Conservation (phyloP, 495 filamentous ascomycete species). For the Zalerion maritima region DNA sequence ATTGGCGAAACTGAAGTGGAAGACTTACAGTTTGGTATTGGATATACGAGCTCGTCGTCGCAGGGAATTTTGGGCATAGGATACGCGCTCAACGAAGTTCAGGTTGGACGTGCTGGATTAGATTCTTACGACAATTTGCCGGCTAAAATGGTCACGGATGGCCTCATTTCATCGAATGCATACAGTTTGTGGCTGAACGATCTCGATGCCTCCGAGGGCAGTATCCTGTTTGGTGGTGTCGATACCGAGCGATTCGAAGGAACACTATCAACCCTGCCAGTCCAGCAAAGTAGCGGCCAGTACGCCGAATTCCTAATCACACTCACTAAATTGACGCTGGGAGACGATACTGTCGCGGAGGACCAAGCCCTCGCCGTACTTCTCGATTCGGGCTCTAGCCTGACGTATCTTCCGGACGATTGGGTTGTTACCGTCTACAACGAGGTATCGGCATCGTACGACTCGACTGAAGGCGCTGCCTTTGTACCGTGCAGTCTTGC, state of each 20-base stretch:
- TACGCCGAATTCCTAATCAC: constrained; percentile 74
- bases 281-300: constrained; percentile 42
- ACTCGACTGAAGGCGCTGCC: constrained; percentile 37
- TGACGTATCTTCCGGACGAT: constrained; percentile 70
- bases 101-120: constrained; percentile 45
- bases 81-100: constrained; percentile 71
- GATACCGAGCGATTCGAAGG: constrained; percentile 68
- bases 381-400: constrained; percentile 82
- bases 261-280: constrained; percentile 57
- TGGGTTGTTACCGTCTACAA: constrained; percentile 50
- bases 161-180: constrained; percentile 61
- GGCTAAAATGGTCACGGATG: constrained; percentile 51
- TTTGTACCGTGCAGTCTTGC: constrained; percentile 61
- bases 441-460: constrained; percentile 49
- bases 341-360: constrained; percentile 30
- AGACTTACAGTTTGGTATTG: constrained; percentile 74
- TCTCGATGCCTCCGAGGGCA: constrained; percentile 56
- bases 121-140: constrained; percentile 67
- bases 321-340: constrained; percentile 41
- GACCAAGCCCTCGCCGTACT: constrained; percentile 54
- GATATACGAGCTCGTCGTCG: constrained; percentile 51
- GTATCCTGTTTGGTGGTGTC: constrained; percentile 84
- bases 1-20: constrained; percentile 49
- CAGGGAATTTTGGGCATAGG: constrained; percentile 87
- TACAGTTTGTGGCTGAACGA: constrained; percentile 88